A percentile compares a stretch with the other conserved stretches of the same genome.
These are phyloP conservation scores for Colletotrichum abscissum DNA, from an alignment of 2,329 filamentous ascomycete species.

Conservation along the genomic window DNA sequence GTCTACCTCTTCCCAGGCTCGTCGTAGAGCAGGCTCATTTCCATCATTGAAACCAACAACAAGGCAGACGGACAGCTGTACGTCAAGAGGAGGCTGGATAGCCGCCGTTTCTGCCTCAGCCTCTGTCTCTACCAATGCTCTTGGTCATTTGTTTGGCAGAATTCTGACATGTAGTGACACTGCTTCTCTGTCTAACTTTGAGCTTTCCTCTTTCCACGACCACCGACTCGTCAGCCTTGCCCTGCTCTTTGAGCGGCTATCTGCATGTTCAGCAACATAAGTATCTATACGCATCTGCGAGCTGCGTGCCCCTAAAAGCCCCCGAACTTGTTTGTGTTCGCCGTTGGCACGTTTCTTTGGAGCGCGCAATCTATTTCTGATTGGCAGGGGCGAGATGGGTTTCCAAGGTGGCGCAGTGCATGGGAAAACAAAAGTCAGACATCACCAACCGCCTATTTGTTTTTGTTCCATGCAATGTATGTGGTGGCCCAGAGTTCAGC, in stretches of 20 bases:
- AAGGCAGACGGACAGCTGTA: neutral
- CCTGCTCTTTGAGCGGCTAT: conserved; percentile 8
- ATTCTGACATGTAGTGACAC: neutral
- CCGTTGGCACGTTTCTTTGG: conserved; percentile 18
- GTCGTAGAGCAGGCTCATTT: neutral
- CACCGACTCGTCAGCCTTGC: conserved; percentile 12
- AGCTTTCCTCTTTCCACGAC: no score
- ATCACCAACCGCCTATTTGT: neutral
- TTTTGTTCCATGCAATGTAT: conserved; percentile 12
- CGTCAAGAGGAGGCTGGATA: neutral
- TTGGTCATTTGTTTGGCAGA: no score
- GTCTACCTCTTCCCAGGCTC: neutral
- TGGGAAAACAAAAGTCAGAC: conserved; percentile 14
- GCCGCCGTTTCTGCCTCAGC: no score
- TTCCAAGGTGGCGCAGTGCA: conserved; percentile 22
- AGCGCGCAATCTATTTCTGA: neutral
- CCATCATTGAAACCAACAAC: neutral
- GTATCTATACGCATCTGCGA: neutral
- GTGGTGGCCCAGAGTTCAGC: neutral
- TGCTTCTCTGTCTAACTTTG: neutral
- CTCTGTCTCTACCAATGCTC: neutral
- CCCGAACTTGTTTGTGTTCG: neutral
- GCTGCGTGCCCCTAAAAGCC: neutral
- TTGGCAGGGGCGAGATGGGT: conserved; percentile 2
- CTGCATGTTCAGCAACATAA: neutral